Evolutionary conservation across 129 eudicot genomes (phyloP).

Genomic region (Saposhnikovia divaricata): DNA sequence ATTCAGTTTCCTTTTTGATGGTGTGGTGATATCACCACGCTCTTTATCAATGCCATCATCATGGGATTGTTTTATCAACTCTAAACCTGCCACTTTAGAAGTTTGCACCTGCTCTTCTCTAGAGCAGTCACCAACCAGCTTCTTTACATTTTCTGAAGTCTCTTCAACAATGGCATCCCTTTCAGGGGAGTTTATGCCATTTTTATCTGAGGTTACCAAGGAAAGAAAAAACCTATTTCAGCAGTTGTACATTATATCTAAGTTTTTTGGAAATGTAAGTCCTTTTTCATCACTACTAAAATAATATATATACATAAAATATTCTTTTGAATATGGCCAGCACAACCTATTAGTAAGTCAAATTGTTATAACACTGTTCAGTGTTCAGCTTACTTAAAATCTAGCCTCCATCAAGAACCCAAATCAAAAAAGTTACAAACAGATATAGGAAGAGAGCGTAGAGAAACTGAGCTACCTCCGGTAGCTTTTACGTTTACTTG

Average conservation of each 20-base stretch:
- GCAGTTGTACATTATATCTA: too few species aligned
- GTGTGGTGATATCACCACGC: conserved; percentile 10
- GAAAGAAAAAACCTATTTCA: background rate
- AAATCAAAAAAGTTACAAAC: background rate
- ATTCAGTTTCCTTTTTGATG: conserved; percentile 13
- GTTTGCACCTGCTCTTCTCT: conserved; percentile 12
- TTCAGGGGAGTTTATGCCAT: background rate
- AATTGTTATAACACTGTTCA: background rate
- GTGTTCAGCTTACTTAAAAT: background rate
- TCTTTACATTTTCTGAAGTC: conserved; percentile 3
- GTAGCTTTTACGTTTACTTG: conserved; percentile 13
- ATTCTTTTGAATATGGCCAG: background rate
- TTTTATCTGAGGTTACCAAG: conserved; percentile 6
- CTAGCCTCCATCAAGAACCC: background rate
- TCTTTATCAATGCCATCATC: conserved; percentile 13
- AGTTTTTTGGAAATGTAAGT: background rate
- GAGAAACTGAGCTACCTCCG: conserved; percentile 33
- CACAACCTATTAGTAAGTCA: background rate
- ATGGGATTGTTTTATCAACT: conserved; percentile 5
- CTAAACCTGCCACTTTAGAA: conserved; percentile 17
- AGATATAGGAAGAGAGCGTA: background rate
- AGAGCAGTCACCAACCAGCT: conserved; percentile 12
- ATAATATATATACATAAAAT: background rate
- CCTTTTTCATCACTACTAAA: background rate
- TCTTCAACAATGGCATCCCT: conserved; percentile 3